These are phyloP conservation scores for Claviceps sp. DNA, from an alignment of 2,329 filamentous ascomycete genomes.

Conservation along the genomic window DNA sequence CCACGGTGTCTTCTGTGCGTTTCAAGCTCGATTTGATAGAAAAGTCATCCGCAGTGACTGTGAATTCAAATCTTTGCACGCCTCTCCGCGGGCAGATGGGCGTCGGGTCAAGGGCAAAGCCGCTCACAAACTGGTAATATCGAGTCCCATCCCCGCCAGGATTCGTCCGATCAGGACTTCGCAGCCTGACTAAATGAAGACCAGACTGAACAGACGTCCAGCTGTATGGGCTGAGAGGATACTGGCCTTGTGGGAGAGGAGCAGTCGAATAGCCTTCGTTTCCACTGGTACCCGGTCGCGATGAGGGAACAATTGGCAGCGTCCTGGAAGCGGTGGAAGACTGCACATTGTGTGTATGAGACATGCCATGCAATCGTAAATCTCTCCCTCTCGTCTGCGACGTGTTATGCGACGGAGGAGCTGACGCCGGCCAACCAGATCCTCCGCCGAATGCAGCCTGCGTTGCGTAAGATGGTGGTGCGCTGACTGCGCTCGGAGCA, in stretches of 20 bases:
- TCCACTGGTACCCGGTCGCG: neutral
- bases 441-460: neutral
- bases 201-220: conserved; percentile 26
- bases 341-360: neutral
- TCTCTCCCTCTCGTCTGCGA: neutral
- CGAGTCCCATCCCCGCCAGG: conserved; percentile 15
- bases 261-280: neutral
- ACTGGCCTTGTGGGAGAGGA: conserved; percentile 18
- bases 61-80: conserved; percentile 34
- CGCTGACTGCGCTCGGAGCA: neutral
- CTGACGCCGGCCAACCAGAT: neutral
- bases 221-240: conserved; percentile 28
- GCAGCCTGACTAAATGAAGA: conserved; percentile 32
- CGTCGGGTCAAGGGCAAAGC: conserved; percentile 35
- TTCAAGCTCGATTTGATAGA: conserved; percentile 21
- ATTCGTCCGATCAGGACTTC: conserved; percentile 34
- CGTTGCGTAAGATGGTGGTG: neutral
- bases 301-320: neutral
- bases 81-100: conserved; percentile 20
- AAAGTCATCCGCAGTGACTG: conserved; percentile 22
- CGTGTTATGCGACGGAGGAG: neutral
- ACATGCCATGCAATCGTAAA: neutral
- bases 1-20: neutral
- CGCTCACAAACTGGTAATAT: conserved; percentile 45
- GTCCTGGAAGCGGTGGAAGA: neutral